These are phyloP conservation scores for Claviceps sp. DNA, from an alignment of 2,329 filamentous ascomycete species.

Conservation along the genomic window DNA sequence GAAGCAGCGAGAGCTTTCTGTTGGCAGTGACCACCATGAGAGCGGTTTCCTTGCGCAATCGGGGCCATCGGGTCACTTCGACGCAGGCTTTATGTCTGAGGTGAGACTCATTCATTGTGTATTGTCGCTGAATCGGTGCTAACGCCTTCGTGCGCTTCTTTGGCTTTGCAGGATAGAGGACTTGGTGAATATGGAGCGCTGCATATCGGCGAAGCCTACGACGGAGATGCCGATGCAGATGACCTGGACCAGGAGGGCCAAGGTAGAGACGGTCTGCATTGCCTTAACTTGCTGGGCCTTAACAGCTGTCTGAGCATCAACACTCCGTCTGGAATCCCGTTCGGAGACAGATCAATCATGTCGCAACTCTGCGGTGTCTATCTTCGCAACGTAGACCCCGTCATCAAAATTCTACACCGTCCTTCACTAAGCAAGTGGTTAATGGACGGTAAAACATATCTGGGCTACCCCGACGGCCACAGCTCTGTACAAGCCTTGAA, in stretches of 20 bases:
- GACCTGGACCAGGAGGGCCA: not conserved
- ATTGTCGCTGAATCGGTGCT: not conserved
- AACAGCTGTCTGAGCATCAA: not conserved
- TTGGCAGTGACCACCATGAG: not conserved
- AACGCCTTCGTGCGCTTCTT: not conserved
- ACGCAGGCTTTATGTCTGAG: not conserved
- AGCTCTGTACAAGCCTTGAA: conserved; percentile 6
- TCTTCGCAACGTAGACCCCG: conserved; percentile 7
- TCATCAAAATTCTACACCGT: conserved; percentile 9
- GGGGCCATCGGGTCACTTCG: not conserved
- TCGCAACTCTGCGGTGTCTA: conserved; percentile 5
- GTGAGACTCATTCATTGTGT: not conserved
- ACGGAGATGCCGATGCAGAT: not conserved
- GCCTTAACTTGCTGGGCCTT: not conserved
- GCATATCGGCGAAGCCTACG: not conserved
- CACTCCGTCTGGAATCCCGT: not conserved
- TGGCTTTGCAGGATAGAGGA: not conserved
- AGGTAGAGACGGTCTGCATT: not conserved
- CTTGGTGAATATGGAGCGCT: not conserved
- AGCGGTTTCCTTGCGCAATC: not conserved
- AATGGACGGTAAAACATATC: conserved; percentile 10
- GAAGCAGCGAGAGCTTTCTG: not conserved
- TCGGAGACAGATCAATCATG: not conserved
- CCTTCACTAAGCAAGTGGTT: conserved; percentile 8
- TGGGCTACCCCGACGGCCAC: conserved; percentile 11